Evolutionary conservation across 768 basidiomycete species (phyloP), one percentile per base, ranked within the genome.

Genomic region (Naematelia aurantialba): DNA sequence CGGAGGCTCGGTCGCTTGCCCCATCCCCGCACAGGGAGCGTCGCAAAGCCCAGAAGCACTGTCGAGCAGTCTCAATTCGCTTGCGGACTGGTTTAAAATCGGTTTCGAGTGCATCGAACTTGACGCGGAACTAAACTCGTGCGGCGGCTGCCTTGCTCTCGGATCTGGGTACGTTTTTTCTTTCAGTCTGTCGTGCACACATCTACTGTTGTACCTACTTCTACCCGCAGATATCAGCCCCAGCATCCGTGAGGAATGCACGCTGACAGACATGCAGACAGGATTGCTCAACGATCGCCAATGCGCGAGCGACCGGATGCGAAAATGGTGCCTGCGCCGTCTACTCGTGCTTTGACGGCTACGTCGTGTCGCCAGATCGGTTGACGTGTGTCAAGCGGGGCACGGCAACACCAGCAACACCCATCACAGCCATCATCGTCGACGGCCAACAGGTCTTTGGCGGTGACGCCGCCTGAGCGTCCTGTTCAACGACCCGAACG

Each of bases 61-160:
- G 27, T 66, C 69, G 17, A 46, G 17, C 14, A 56, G 63, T 34
- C 56, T 78, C 46, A 65, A 69, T 27, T 65, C 58, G 11, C 46
- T 78, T 34, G 70, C 72, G 30, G 73, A 75, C 56, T 78, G 77
- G 76, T 76, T 78, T 68, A 74, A 65, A 48, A 59, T 74, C 24
- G 77, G 76, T 12, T 78, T 78, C 60, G 77, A 78, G 57, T 78
- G 77, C 53, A 58, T 77, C 30, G 76, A 77, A 30, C 49, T 73
- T n/a, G 71, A 68, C 22, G 67, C 64, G n/a, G 77, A 78, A 56
- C 55, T 71, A 51, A 72, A 69, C 26, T 70, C 65, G 45, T 78
- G 77, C 61, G 77, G 77, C 19, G 77, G 76, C 17, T 78, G 77
- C 65, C 60, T 73, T 26, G 65, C 67, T 3, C 59, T 78, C 14